Evolutionary conservation across 192 early-diverging fungal genomes (phyloP), one percentile per base, ranked within the genome.

Genomic region (Dissophora ornata): DNA sequence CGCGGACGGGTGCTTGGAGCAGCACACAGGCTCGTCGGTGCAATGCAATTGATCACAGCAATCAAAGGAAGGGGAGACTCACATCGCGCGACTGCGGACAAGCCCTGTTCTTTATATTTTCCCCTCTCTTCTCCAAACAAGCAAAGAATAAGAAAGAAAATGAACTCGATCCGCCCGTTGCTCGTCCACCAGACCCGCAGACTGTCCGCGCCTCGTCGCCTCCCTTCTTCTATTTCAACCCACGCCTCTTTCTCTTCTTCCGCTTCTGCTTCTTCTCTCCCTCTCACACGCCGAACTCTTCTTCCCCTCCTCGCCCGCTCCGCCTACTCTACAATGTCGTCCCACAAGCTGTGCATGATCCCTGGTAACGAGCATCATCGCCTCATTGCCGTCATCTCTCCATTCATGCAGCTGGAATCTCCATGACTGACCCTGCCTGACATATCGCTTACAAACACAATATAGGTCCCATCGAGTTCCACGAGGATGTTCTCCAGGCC

Each of bases 391-490:
- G 10, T n/a, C 18, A 6, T 38, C 36, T 38, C 36, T 38, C 36
- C 13, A 13, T 38, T 38, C 36, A 6, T 38, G 36, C 36, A 38
- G 36, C 13, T 38, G 36, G 36, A 38, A 38, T 9, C 36, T 9
- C 57, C 34, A 38, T 46, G 57, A 47, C 19, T 44, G 29, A 10
- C 15, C 48, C 46, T 34, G 18, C 2, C 29, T 29, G 13, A 1
- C 24, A 30, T 22, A 38, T 47, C 22, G n/a, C n/a, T n/a, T n/a
- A n/a, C n/a, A n/a, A n/a, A n/a, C n/a, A n/a, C n/a, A n/a, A 33
- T 3, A 30, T 67, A 90, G 93, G 97, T 24, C 96, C 97, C 28
- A 92, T 97, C 58, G 97, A 99, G 89, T 96, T 97, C 85, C 91
- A 96, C 70, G 82, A 86, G 58, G 91, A 89, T 47, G 95, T 99